Evolutionary conservation across 176 grass and related monocot genomes (phyloP).

Genomic region (Tillandsia leiboldiana): DNA sequence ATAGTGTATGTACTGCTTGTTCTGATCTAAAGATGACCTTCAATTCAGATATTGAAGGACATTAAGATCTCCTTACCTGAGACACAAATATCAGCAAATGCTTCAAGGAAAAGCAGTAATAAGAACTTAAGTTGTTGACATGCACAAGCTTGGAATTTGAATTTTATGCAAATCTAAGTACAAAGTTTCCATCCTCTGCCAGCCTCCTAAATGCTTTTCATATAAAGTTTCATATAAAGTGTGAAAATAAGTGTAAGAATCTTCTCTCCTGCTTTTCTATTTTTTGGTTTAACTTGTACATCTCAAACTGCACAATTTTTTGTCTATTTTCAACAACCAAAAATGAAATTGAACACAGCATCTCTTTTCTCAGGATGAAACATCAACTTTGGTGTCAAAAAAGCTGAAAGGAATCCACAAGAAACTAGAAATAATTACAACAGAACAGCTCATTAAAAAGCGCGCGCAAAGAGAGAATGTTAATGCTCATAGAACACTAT

Average conservation of each 20-base stretch:
- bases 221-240: neutral
- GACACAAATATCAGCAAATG: too few relatives aligned
- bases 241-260: neutral
- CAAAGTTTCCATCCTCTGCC: neutral
- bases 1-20: too few relatives aligned
- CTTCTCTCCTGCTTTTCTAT: neutral
- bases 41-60: too few relatives aligned
- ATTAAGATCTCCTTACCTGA: too few relatives aligned
- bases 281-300: neutral
- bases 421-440: slow-evolving; percentile 11
- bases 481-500: slow-evolving; percentile 5
- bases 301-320: neutral
- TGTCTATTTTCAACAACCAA: too few relatives aligned
- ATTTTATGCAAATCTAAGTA: neutral
- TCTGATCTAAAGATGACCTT: too few relatives aligned
- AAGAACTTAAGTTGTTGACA: too few relatives aligned
- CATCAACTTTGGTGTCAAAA: neutral
- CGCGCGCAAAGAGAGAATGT: neutral
- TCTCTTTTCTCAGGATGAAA: neutral
- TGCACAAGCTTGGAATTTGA: too few relatives aligned
- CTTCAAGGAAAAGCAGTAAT: too few relatives aligned
- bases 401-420: neutral
- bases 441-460: slow-evolving; percentile 30
- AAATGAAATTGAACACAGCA: neutral
- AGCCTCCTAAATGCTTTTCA: neutral